Percentiles rank a stretch among this genome's conserved stretches.
These are phyloP conservation scores for Eucalyptus shirleyi DNA, from an alignment of 345 rosid genomes.

Conservation along the genomic window DNA sequence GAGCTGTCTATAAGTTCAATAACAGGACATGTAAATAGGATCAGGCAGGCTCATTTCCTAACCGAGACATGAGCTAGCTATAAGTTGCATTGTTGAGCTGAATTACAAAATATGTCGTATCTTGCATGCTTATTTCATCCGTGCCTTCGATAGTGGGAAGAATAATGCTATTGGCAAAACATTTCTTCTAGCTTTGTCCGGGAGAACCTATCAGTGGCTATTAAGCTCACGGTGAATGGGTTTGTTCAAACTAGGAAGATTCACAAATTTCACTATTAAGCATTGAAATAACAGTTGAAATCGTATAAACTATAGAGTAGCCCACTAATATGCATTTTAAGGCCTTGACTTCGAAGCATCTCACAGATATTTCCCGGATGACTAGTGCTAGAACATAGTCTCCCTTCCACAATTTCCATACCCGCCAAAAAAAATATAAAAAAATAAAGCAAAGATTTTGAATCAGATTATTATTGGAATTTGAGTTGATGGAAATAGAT, in stretches of 20 bases:
- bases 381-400: not conserved
- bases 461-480: no score
- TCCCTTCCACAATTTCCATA: constrained; percentile 3
- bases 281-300: constrained; percentile 6
- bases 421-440: no score
- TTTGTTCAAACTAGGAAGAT: not conserved
- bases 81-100: not conserved
- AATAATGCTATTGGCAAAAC: not conserved
- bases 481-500: no score
- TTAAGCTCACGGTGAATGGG: not conserved
- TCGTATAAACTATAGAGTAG: not conserved
- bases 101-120: no score
- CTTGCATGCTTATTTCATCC: not conserved
- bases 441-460: no score
- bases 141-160: not conserved
- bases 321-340: not conserved
- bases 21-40: not conserved
- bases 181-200: no score
- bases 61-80: not conserved
- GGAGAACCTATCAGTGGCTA: not conserved
- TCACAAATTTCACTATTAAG: not conserved
- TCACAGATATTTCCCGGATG: not conserved
- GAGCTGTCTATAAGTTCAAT: not conserved
- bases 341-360: not conserved
- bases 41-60: not conserved